Conservation (phyloP, 441 rosid genomes). For the Erysimum cheiri region DNA sequence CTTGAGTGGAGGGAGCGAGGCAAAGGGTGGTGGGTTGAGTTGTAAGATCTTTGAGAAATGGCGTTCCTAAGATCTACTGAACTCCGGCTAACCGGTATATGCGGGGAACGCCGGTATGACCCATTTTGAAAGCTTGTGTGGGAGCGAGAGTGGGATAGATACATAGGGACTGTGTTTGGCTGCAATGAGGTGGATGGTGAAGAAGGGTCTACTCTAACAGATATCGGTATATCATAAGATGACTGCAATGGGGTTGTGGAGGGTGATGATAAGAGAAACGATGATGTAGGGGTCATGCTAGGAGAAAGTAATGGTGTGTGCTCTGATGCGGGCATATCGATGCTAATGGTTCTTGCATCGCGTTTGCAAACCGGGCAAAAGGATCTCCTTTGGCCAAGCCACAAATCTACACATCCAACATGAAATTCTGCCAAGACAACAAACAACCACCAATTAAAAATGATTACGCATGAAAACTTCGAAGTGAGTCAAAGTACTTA, state of each 20-base stretch:
- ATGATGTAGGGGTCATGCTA: constrained; percentile 51
- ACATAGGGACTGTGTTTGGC: constrained; percentile 29
- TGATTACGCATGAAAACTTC: neutral
- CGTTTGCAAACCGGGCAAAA: constrained; percentile 95
- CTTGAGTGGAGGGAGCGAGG: constrained; percentile 67
- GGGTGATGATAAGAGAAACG: constrained; percentile 45
- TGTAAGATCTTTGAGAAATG: constrained; percentile 55
- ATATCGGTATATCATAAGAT: constrained; percentile 19
- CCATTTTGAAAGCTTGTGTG: constrained; percentile 34
- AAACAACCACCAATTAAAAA: constrained; percentile 19
- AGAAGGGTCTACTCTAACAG: constrained; percentile 26
- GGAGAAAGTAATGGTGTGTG: constrained; percentile 81
- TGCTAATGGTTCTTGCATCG: constrained; percentile 75
- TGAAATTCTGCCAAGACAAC: constrained; percentile 40
- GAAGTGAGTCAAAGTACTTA: constrained; percentile 48
- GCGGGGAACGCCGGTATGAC: constrained; percentile 25
- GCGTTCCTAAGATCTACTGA: constrained; percentile 40
- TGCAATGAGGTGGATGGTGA: constrained; percentile 33
- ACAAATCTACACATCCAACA: constrained; percentile 35
- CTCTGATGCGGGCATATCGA: constrained; percentile 78
- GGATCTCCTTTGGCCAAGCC: constrained; percentile 46
- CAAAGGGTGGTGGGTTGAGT: constrained; percentile 41
- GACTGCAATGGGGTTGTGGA: constrained; percentile 35
- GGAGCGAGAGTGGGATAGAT: constrained; percentile 36
- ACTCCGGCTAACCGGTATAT: constrained; percentile 41